Percentiles rank a stretch among this genome's conserved stretches.
Conservation (phyloP, 495 filamentous ascomycete genomes). For the Neurospora sp. region DNA sequence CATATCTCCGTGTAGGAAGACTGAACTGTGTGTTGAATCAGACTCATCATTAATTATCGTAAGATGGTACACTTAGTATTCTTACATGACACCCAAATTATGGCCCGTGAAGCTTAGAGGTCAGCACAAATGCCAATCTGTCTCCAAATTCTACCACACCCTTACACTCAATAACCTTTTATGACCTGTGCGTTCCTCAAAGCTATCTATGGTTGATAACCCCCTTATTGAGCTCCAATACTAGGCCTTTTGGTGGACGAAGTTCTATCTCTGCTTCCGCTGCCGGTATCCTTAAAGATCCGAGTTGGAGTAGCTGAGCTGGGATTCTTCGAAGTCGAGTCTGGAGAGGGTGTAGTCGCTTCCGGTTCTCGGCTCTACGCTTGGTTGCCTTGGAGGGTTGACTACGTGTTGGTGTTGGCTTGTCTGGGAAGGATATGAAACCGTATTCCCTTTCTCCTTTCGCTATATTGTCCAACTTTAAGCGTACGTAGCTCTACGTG, state of each 20-base stretch:
- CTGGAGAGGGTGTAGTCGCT: too few species aligned
- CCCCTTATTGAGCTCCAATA: not conserved
- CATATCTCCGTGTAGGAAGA: not conserved
- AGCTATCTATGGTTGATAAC: not conserved
- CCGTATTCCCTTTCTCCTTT: too few species aligned
- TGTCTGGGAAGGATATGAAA: too few species aligned
- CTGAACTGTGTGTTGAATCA: not conserved
- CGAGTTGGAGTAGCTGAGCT: too few species aligned
- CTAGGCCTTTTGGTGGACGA: not conserved
- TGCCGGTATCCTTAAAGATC: too few species aligned
- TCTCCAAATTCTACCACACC: not conserved
- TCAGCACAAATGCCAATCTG: not conserved
- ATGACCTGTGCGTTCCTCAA: not conserved
- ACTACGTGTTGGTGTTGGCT: too few species aligned
- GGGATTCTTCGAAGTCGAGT: too few species aligned
- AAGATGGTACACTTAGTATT: not conserved
- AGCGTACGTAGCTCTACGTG: too few species aligned
- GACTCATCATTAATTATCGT: not conserved
- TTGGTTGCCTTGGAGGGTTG: too few species aligned
- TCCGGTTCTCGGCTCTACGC: too few species aligned
- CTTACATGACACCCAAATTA: not conserved
- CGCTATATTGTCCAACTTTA: too few species aligned
- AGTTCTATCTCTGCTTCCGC: not conserved
- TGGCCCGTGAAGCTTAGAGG: not conserved
- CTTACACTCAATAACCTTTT: not conserved